Evolutionary conservation across 352 stramenopile genomes (phyloP), one percentile per base, ranked within the genome.

Genomic region (Halophytophthora batemanensis): DNA sequence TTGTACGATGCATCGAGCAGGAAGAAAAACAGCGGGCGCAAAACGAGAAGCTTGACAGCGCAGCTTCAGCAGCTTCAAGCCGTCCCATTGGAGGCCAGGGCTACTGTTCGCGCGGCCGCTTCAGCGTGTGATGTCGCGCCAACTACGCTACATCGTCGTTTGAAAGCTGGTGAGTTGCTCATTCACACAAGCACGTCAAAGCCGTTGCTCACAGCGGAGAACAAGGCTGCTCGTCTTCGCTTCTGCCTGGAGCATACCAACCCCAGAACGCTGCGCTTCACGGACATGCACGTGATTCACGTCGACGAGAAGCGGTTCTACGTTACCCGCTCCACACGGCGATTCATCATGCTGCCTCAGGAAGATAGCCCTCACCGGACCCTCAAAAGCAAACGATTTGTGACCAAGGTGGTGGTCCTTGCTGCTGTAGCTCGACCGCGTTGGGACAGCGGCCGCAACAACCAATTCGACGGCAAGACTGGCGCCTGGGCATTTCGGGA

Each of bases 361-460:
- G 61, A 75, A 33, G 10, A 35, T 35, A 0, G 11, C 35, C 6
- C 61, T 44, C 1, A 41, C 59, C 40, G 28, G 0, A 40, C 43
- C 1, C 45, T 50, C 5, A 31, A 44, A 1, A 66, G 50, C 45
- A 71, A 71, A 21, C 14, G 35, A 3, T 58, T 50, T 31, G 58
- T 72, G 1, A 58, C 49, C 1, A 71, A 66, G 54, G 57, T 66
- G 0, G 69, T 74, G 53, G 68, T 74, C 18, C 7, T 66, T 1
- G 54, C 47, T 0, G 60, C 45, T 1, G 47, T 65, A 0, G 53
- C 53, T 6, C 41, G 50, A 5, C 60, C 56, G 0, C n/a, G 31
- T n/a, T n/a, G n/a, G n/a, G n/a, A n/a, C n/a, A n/a, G n/a, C n/a
- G n/a, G n/a, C n/a, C n/a, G n/a, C n/a, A n/a, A n/a, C n/a, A n/a